A percentile compares a stretch with the other conserved stretches of the same genome.
Conservation (phyloP, 176 grass and related monocot species). For the Oryza meyeriana region DNA sequence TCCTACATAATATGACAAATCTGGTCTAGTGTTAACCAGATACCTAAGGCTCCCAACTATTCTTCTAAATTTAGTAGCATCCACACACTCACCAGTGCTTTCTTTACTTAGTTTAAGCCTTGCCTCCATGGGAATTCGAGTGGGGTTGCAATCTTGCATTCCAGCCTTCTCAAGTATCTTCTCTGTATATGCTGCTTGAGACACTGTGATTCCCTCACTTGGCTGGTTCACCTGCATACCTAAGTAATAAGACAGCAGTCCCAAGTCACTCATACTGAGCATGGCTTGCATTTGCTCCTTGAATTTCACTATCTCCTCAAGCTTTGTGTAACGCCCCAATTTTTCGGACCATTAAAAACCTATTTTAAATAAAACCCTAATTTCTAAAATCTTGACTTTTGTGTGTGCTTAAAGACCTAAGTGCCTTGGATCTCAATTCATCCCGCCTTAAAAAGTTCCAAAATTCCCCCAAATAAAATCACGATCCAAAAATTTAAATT, state of each 20-base stretch:
- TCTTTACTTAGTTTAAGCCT: not conserved
- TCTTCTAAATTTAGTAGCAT: not conserved
- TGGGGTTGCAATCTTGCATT: not conserved
- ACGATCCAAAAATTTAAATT: no score
- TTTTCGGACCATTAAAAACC: no score
- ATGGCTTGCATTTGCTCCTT: not conserved
- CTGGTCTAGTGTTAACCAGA: not conserved
- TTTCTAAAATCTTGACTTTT: no score
- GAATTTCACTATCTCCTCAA: no score
- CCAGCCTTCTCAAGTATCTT: accelerated
- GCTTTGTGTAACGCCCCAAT: no score
- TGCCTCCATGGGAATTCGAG: not conserved
- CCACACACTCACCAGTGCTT: accelerated
- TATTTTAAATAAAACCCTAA: no score
- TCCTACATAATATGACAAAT: not conserved
- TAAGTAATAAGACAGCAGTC: not conserved
- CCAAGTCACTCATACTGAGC: not conserved
- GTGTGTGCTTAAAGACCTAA: no score
- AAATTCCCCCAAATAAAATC: no score
- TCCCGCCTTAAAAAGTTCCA: no score
- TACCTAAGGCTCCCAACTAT: no score
- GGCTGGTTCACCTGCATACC: not conserved
- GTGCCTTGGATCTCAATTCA: no score
- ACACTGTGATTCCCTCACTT: accelerated
- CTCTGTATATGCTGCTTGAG: not conserved